Percentiles rank a stretch among this genome's conserved stretches.
Evolutionary conservation across 345 rosid genomes (phyloP).

Genomic region (Punica granatum): DNA sequence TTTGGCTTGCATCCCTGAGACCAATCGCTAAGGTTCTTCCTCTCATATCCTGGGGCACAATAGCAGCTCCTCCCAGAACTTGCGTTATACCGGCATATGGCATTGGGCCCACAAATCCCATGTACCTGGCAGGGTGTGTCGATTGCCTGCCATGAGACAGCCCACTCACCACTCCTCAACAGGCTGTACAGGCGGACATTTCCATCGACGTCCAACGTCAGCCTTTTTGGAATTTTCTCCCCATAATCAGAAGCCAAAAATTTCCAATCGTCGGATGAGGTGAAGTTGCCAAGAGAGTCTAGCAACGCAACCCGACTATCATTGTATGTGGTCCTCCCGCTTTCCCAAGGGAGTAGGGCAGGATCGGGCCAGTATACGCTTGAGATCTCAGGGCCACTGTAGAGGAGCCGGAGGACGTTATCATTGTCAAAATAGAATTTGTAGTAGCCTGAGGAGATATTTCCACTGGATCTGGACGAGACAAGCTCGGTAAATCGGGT

Average conservation of each 20-base stretch:
- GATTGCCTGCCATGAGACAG: slow-evolving; percentile 23
- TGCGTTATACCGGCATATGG: not conserved
- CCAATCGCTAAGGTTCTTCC: slow-evolving; percentile 12
- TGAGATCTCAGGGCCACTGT: slow-evolving; percentile 13
- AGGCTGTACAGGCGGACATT: slow-evolving; percentile 24
- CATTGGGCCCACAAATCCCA: slow-evolving; percentile 13
- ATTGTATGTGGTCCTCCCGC: slow-evolving; percentile 20
- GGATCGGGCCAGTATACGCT: slow-evolving; percentile 29
- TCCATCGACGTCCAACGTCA: slow-evolving; percentile 27
- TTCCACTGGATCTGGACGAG: slow-evolving; percentile 11
- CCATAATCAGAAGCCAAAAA: slow-evolving; percentile 22
- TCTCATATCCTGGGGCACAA: slow-evolving; percentile 9
- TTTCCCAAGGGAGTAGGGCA: not conserved
- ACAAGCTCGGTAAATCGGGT: slow-evolving; percentile 11
- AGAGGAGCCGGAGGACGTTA: slow-evolving; percentile 19
- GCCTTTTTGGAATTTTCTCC: slow-evolving; percentile 8
- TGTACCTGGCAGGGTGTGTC: not conserved
- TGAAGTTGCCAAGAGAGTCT: slow-evolving; percentile 15
- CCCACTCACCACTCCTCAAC: slow-evolving; percentile 5
- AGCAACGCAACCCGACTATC: slow-evolving; percentile 19
- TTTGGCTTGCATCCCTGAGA: slow-evolving; percentile 14
- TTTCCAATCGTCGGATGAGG: slow-evolving; percentile 13
- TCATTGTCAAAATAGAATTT: slow-evolving; percentile 22
- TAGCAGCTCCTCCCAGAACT: slow-evolving; percentile 4
- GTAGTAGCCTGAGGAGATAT: slow-evolving; percentile 20